Conservation (phyloP, 768 basidiomycete species). For the Rhodotorula taiwanensis region DNA sequence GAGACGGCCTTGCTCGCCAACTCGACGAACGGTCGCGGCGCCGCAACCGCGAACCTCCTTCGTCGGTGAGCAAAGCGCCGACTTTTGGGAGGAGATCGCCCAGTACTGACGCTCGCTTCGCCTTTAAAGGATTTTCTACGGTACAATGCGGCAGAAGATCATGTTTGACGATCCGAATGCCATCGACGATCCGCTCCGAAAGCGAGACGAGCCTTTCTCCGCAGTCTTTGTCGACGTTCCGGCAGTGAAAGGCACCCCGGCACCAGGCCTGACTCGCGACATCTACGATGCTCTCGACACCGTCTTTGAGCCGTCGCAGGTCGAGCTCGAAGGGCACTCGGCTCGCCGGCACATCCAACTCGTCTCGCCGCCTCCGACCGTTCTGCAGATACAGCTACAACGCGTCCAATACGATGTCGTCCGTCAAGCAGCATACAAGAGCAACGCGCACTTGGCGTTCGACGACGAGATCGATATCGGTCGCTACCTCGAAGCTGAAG, state of each 20-base stretch:
- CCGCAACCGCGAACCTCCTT: slow-evolving; percentile 62
- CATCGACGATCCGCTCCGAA: slow-evolving; percentile 52
- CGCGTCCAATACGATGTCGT: slow-evolving; percentile 91
- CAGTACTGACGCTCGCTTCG: no score
- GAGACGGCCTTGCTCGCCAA: slow-evolving; percentile 78
- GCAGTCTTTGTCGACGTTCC: slow-evolving; percentile 84
- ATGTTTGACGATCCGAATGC: slow-evolving; percentile 34
- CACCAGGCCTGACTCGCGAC: slow-evolving; percentile 55
- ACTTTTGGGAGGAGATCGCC: no score
- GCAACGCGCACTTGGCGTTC: slow-evolving; percentile 90
- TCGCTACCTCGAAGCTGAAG: slow-evolving; percentile 58
- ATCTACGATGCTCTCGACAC: slow-evolving; percentile 87
- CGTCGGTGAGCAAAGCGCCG: slow-evolving; percentile 65
- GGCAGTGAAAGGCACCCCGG: not conserved
- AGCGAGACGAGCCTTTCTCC: slow-evolving; percentile 86
- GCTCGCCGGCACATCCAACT: slow-evolving; percentile 80
- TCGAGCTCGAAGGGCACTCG: slow-evolving; percentile 72
- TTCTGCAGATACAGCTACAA: slow-evolving; percentile 93
- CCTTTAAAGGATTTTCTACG: slow-evolving; percentile 88
- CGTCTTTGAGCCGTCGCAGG: slow-evolving; percentile 78
- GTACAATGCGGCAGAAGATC: slow-evolving; percentile 64
- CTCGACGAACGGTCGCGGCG: slow-evolving; percentile 47
- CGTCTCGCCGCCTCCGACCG: slow-evolving; percentile 70
- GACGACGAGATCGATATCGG: slow-evolving; percentile 81
- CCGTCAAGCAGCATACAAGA: slow-evolving; percentile 85